These are phyloP conservation scores for Talaromyces sp. DNA, from an alignment of 2,329 filamentous ascomycete species.

Conservation along the genomic window DNA sequence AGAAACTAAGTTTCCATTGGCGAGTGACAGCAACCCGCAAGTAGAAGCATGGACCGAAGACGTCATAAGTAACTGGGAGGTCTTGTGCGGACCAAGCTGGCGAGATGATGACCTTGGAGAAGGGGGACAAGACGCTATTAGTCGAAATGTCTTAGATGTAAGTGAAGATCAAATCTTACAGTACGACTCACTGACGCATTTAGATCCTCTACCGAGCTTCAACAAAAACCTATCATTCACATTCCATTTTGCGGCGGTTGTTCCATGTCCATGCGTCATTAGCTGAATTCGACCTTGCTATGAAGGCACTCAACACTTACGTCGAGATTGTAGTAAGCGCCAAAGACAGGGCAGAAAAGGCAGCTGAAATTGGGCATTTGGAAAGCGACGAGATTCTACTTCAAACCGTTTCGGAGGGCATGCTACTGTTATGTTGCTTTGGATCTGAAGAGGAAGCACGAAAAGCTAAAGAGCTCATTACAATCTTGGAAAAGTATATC, in stretches of 20 bases:
- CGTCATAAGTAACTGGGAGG: conserved; percentile 79
- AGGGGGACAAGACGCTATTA: conserved; percentile 72
- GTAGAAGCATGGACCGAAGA: conserved; percentile 78
- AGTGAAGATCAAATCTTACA: conserved; percentile 21
- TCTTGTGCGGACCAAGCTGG: conserved; percentile 78
- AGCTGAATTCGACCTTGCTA: conserved; percentile 86
- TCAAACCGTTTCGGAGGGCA: conserved; percentile 73
- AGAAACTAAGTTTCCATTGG: conserved; percentile 79
- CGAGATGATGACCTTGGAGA: conserved; percentile 74
- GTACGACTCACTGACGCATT: not conserved
- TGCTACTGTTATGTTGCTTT: conserved; percentile 77
- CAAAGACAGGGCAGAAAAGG: conserved; percentile 77
- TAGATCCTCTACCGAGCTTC: conserved; percentile 84
- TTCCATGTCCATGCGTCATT: conserved; percentile 84
- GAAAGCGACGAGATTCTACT: conserved; percentile 76
- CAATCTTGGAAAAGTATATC: conserved; percentile 71
- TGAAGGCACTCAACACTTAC: conserved; percentile 90
- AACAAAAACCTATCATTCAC: conserved; percentile 93
- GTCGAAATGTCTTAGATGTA: conserved; percentile 70
- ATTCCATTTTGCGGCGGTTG: conserved; percentile 76
- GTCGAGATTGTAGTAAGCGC: conserved; percentile 81
- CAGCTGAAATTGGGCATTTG: conserved; percentile 59
- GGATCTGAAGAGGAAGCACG: conserved; percentile 71
- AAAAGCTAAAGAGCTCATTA: conserved; percentile 69
- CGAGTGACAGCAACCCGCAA: conserved; percentile 71